phyloP scores from a whole-genome alignment of 2,329 filamentous ascomycete species.

The Hysterium pulicare region DNA sequence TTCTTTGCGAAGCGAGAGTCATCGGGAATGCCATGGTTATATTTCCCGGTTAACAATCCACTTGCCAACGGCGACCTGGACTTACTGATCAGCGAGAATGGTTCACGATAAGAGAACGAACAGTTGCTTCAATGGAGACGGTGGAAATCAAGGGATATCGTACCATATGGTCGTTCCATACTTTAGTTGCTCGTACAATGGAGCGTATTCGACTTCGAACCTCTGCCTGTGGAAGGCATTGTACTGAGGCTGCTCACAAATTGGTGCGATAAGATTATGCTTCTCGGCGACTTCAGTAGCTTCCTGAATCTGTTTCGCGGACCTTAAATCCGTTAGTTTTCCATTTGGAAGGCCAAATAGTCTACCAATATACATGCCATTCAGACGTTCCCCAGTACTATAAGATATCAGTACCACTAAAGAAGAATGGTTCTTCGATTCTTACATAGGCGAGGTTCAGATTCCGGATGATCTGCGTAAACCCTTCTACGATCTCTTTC shows the following conservation, averaged over 20 bases:
- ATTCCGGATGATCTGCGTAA: constrained; percentile 51
- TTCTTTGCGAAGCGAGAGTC: constrained; percentile 60
- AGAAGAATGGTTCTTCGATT: background rate
- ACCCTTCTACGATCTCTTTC: constrained; percentile 60
- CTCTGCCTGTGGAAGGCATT: constrained; percentile 60
- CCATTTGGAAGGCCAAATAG: no score
- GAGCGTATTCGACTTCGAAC: constrained; percentile 60
- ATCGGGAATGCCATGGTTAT: constrained; percentile 61
- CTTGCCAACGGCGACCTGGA: constrained; percentile 54
- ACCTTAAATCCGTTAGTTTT: no score
- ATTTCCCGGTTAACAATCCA: constrained; percentile 61
- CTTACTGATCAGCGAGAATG: no score
- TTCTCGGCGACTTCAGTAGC: constrained; percentile 59
- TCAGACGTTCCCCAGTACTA: constrained; percentile 63
- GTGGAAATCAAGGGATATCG: no score
- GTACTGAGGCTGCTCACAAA: constrained; percentile 57
- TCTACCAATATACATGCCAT: no score
- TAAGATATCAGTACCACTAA: constrained; percentile 42
- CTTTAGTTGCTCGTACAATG: constrained; percentile 55
- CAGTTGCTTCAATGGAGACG: no score
- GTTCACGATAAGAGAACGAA: no score
- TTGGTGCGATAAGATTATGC: constrained; percentile 58
- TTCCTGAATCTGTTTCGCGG: constrained; percentile 57
- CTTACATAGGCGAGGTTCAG: constrained; percentile 54
- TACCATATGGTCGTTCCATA: constrained; percentile 59